Base-by-base conservation (phyloP, 2,329 filamentous ascomycete genomes). In the Onygenales sp. region DNA sequence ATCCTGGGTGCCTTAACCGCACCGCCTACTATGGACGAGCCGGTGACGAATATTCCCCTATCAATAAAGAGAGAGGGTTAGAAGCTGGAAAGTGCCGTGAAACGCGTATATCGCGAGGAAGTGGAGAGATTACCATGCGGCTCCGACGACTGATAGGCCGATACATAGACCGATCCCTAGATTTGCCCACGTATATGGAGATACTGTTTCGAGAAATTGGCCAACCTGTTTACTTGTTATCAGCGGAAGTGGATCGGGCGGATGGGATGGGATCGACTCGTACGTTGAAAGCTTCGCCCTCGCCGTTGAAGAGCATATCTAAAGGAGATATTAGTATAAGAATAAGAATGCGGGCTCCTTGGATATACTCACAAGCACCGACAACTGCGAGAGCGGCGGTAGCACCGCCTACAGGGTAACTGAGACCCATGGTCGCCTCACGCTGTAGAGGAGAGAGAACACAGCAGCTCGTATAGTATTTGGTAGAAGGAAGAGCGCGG, bases 291-390 rank as follows among this genome's bases (percentile, higher is more conserved):
- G 86, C 79, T 79, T 98, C 92, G 68, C 94, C 93, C 71, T 88
- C 90, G 67, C 89, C 90, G 67, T 93, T 94, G 70, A 98, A 96
- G 70, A 98, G 88, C 89, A 98, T 94, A 75, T 98, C 93, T 98
- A 61, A 42, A 56, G 52, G 47, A 14, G 44, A 39, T 58, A 51
- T 49, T n/a, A 49, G 47, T n/a, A 31, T 14, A 11, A 2, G 36
- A 37, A 53, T 55, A 54, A 48, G 52, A 55, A 48, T 55, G 49
- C 46, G 21, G 21, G 14, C 43, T 21, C 34, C 55, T 47, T 53
- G 14, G 46, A 44, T 51, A 33, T 53, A 75, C 88, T 72, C 81
- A 94, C 88, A 93, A 71, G 83, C 77, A 78, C 86, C 88, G 63
- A 91, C 83, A 56, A 93, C 77, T 54, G 80, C 75, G 63, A 91